Percentiles rank a stretch among this genome's conserved stretches.
Conservation (phyloP, 345 rosid genomes). For the Dimocarpus longan region DNA sequence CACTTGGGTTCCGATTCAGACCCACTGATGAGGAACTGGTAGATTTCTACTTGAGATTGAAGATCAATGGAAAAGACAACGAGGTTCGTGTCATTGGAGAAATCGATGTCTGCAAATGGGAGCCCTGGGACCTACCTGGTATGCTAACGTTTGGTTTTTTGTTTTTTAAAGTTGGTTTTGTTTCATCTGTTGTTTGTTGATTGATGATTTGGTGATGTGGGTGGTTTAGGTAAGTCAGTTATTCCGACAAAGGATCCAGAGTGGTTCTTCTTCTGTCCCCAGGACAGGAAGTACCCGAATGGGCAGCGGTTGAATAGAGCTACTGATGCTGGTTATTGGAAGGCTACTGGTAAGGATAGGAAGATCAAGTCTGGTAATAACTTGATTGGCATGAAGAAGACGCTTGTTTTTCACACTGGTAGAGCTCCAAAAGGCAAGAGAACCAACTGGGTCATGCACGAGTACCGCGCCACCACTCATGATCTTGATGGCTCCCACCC, state of each 20-base stretch:
- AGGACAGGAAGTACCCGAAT: conserved; percentile 85
- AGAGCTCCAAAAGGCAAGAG: conserved; percentile 79
- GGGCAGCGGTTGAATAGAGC: conserved; percentile 87
- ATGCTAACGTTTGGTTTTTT: neutral
- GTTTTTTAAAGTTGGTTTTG: neutral
- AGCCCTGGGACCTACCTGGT: conserved; percentile 99
- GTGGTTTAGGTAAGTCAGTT: conserved; percentile 54
- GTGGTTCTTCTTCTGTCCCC: conserved; percentile 97
- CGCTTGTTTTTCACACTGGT: conserved; percentile 83
- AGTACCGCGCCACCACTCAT: conserved; percentile 69
- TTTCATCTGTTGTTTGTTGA: neutral
- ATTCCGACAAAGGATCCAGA: conserved; percentile 63
- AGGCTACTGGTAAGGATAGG: conserved; percentile 92
- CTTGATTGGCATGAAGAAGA: conserved; percentile 87
- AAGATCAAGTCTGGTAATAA: conserved; percentile 52
- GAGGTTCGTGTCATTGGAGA: conserved; percentile 68
- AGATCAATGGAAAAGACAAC: conserved; percentile 69
- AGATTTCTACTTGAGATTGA: conserved; percentile 62
- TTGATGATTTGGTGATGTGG: neutral
- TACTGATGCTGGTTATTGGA: conserved; percentile 84
- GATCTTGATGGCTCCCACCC: conserved; percentile 78
- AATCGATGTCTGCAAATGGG: conserved; percentile 86
- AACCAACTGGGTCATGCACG: conserved; percentile 93
- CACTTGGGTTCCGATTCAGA: conserved; percentile 85
- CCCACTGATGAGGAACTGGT: conserved; percentile 89